Base-by-base conservation (phyloP, 2,329 filamentous ascomycete species). In the Sarocladium brachiariae region DNA sequence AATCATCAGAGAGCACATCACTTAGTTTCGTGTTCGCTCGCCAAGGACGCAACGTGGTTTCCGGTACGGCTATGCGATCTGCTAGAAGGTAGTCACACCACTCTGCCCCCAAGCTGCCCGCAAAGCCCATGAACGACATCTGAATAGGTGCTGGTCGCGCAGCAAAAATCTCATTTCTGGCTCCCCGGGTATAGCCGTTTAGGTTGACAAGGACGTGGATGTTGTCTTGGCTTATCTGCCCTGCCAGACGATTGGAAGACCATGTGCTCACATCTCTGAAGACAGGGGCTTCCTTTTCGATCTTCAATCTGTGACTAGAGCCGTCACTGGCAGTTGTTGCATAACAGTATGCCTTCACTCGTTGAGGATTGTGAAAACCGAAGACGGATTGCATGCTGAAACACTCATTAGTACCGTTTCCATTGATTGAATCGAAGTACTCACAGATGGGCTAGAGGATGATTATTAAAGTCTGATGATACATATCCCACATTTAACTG, bases 81-180 rank as follows among this genome's bases (percentile, higher is more conserved):
- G 93, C 91, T 23, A 97, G 78, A 14, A 99, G 83, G 62, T 99
- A 99, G 65, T 99, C 93, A 59, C 93, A 99, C 93, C 93, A 99
- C 64, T 99, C 93, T 2, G 93, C 93, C 5, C 93, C 93, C 1
- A 99, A 73, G 0, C 92, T 96, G 9, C 93, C 93, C 0, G 93
- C 93, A 64, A 99, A 99, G 0, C 93, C 93, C 93, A 99, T 99
- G 62, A 99, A 99, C 0, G 93, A 96, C 93, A 99, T 99, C 58
- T 99, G 93, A 38, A 99, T 89, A 0, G 93, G 93, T 2, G 91
- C 90, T 14, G 93, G 89, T 23, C 95, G 83, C 19, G 93, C 93
- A 19, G 93, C 93, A 65, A 99, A 99, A 3, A 99, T 86, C 63
- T 99, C 93, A 59, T 99, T 99, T 21, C 91, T 83, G n/a, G 93